Evolutionary conservation across 345 rosid genomes (phyloP).

Genomic region (Bretschneidera sinensis): DNA sequence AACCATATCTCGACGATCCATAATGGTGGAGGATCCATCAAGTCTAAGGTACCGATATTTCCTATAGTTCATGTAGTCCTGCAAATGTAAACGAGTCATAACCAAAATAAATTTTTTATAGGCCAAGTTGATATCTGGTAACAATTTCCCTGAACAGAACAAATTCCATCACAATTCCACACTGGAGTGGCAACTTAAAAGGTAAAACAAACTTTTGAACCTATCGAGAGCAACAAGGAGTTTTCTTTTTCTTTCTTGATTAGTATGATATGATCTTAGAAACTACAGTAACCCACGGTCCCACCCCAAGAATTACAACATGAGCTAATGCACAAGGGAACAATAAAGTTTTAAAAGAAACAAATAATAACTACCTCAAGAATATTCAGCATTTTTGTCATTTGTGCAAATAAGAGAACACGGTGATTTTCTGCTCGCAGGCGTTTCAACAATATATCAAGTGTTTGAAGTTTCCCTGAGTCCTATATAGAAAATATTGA

Average conservation of each 20-base stretch:
- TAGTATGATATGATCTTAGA: no score
- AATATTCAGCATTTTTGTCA: constrained; percentile 99
- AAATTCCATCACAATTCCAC: no score
- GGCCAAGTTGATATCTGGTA: neutral
- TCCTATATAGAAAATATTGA: constrained; percentile 45
- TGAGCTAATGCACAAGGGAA: neutral
- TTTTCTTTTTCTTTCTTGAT: no score
- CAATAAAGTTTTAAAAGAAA: neutral
- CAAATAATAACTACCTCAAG: constrained; percentile 64
- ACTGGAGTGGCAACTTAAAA: neutral
- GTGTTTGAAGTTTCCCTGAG: constrained; percentile 99
- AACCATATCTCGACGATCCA: constrained; percentile 99
- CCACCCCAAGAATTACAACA: no score
- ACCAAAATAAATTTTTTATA: neutral
- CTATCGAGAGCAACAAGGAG: no score
- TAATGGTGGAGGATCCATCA: constrained; percentile 98
- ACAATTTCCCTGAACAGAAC: neutral
- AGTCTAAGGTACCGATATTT: constrained; percentile 96
- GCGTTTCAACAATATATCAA: constrained; percentile 90
- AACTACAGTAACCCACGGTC: no score
- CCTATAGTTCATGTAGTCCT: constrained; percentile 99
- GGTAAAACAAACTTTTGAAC: no score
- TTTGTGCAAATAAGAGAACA: constrained; percentile 94
- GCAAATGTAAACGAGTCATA: constrained; percentile 23
- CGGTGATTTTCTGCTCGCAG: constrained; percentile 96